These are phyloP conservation scores for Vicia faba DNA, from an alignment of 306 rosid species.

Conservation along the genomic window DNA sequence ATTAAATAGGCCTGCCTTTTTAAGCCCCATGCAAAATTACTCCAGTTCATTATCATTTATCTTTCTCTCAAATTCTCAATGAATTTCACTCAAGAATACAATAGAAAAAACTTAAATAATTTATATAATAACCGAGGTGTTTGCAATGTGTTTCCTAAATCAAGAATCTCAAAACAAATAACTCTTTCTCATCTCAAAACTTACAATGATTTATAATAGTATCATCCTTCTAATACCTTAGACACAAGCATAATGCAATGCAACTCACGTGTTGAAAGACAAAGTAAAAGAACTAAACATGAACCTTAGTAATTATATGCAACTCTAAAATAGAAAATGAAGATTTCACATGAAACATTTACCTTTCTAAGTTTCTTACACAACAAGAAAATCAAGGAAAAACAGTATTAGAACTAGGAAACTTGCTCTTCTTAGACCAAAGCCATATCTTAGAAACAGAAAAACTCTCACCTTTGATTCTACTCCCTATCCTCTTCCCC, in stretches of 20 bases:
- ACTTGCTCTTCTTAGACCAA: constrained; percentile 65
- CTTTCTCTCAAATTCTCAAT: too few relatives aligned
- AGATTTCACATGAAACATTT: constrained; percentile 1
- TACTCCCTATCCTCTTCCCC: constrained; percentile 60
- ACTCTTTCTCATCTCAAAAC: neutral
- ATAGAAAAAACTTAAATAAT: too few relatives aligned
- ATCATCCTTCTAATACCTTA: neutral
- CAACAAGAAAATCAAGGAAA: constrained; percentile 44
- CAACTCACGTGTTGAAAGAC: neutral
- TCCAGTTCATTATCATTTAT: too few relatives aligned
- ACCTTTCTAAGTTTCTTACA: neutral
- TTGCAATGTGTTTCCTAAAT: too few relatives aligned
- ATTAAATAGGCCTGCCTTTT: too few relatives aligned
- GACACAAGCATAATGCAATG: too few relatives aligned
- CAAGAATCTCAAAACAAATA: too few relatives aligned
- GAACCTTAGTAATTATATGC: neutral
- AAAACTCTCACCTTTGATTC: constrained; percentile 71
- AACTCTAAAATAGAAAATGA: constrained; percentile 12
- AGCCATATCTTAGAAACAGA: constrained; percentile 97
- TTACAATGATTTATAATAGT: neutral
- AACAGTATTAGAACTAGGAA: constrained; percentile 43
- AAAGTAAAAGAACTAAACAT: neutral
- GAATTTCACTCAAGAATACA: too few relatives aligned
- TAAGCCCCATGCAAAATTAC: too few relatives aligned
- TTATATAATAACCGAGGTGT: too few relatives aligned